Evolutionary conservation across 176 grass and related monocot genomes (phyloP).

Genomic region (Rhipidocladum racemiflorum): DNA sequence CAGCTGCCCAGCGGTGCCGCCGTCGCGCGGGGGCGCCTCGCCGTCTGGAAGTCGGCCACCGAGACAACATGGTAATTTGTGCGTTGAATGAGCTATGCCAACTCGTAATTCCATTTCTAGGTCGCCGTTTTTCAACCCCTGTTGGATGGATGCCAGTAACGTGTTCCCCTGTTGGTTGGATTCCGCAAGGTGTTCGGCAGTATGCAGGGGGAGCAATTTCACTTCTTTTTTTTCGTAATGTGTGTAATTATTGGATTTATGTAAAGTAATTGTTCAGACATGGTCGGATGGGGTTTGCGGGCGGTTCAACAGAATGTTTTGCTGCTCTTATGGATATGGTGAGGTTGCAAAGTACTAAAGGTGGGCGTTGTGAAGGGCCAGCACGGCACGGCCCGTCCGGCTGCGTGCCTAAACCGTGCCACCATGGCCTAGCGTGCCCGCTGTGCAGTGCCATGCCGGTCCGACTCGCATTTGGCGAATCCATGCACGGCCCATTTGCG

Average conservation of each 20-base stretch:
- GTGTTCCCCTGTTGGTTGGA: neutral
- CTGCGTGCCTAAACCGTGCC: no score
- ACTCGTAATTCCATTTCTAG: neutral
- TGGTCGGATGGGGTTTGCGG: neutral
- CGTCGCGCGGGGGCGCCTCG: slow-evolving; percentile 72
- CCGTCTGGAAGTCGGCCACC: slow-evolving; percentile 68
- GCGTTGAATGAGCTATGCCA: neutral
- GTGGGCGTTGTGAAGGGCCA: no score
- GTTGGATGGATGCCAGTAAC: neutral
- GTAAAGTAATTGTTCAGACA: neutral
- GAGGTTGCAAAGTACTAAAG: neutral
- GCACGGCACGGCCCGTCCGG: no score
- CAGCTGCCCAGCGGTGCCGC: slow-evolving; percentile 60
- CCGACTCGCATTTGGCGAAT: no score
- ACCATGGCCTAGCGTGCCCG: no score
- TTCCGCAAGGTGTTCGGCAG: neutral
- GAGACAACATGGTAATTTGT: slow-evolving; percentile 66
- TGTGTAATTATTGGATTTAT: neutral
- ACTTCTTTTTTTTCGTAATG: no score
- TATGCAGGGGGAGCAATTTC: neutral
- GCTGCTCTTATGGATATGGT: neutral
- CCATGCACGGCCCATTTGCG: no score
- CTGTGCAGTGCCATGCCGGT: no score
- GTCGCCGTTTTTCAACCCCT: neutral
- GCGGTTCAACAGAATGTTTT: neutral